A percentile compares a stretch with the other conserved stretches of the same genome.
Conservation (phyloP, 345 rosid genomes). For the Eucalyptus cladocalyx region DNA sequence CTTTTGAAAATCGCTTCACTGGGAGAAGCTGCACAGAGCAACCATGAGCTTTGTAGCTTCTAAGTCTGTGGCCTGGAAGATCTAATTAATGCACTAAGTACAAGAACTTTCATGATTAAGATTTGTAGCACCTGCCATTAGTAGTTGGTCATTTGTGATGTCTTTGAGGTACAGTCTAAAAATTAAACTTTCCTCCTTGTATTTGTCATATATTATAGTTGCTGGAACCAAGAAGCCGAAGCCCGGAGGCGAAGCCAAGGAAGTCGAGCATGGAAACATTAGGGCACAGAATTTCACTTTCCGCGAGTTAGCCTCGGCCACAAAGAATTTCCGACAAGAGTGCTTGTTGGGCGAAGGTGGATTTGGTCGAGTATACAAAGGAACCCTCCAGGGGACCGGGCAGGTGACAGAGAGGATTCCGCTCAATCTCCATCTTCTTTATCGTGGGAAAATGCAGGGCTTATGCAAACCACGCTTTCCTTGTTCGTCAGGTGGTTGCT, state of each 20-base stretch:
- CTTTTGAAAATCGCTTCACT: background rate
- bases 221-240: conserved; percentile 13
- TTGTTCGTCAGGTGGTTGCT: conserved; percentile 9
- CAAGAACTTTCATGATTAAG: background rate
- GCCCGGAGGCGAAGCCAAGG: background rate
- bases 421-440: background rate
- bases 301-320: conserved; percentile 16
- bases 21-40: background rate
- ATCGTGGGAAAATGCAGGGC: background rate
- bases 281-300: conserved; percentile 7
- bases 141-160: background rate
- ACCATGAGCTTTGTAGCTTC: background rate
- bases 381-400: conserved; percentile 6
- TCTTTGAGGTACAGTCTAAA: background rate
- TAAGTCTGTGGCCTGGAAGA: background rate
- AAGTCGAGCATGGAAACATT: background rate
- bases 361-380: conserved; percentile 16
- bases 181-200: background rate
- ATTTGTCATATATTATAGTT: background rate
- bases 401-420: conserved; percentile 1
- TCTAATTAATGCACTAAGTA: background rate
- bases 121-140: background rate
- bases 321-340: conserved; percentile 19
- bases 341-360: conserved; percentile 16
- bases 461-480: background rate